phyloP scores from a whole-genome alignment of 306 rosid genomes.

The Cucumis sativus region DNA sequence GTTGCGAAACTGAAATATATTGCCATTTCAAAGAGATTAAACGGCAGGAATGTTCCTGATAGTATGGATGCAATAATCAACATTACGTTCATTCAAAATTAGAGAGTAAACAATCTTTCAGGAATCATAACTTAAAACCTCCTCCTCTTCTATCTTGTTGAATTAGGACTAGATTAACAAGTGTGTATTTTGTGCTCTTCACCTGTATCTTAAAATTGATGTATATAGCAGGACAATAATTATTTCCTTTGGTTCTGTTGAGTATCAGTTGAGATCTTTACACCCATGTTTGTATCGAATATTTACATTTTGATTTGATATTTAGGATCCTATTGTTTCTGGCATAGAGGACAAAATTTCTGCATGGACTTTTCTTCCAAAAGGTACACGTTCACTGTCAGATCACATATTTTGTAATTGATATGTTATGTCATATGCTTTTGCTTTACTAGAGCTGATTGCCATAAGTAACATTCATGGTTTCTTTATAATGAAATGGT shows the following conservation, averaged over 20 bases:
- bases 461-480: background rate
- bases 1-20: background rate
- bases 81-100: background rate
- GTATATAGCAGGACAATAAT: background rate
- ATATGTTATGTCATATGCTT: background rate
- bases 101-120: background rate
- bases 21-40: background rate
- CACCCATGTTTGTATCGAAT: background rate
- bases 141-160: background rate
- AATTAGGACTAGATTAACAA: background rate
- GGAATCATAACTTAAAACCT: background rate
- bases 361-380: conserved; percentile 95
- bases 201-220: background rate
- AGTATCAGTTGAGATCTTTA: background rate
- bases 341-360: conserved; percentile 91
- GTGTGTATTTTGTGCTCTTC: background rate
- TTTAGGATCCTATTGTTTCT: conserved; percentile 74
- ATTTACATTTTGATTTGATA: background rate
- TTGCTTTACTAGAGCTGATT: background rate
- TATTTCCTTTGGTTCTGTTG: background rate
- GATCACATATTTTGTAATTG: background rate
- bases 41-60: background rate
- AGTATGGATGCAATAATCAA: background rate
- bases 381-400: conserved; percentile 34
- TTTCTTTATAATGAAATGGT: background rate